Base-by-base conservation (phyloP, 768 basidiomycete genomes). In the Pleurotus citrinopileatus region DNA sequence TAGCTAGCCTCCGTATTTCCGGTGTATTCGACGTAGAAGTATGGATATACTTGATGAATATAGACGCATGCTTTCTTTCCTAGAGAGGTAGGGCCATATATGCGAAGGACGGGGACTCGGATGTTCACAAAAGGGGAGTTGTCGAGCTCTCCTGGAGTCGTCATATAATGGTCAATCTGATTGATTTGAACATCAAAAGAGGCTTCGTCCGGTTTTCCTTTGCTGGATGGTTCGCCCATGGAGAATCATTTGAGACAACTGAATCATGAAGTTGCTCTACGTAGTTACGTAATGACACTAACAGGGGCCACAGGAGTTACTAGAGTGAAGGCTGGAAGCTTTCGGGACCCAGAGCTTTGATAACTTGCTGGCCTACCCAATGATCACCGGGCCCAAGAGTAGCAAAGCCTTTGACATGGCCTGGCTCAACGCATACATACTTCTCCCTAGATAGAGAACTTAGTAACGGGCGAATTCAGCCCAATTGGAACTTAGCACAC, bases 1-100 rank as follows among this genome's bases (percentile, higher is more conserved):
- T 80, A 67, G 23, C 73, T 76, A 0, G 84, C 83, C 42, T 79
- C 78, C 64, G 95, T 67, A 26, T 78, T 78, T 1, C 83, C 89
- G 19, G 67, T 61, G 71, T 96, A 99, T 60, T 93, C 88, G 42
- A 96, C 79, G 66, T 82, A 96, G 67, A 95, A 86, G 69, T 99
- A 99, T 0, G 96, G 95, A 70, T 89, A 96, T 26, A 89, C 89
- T 73, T 94, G 92, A 66, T 97, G 95, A 36, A 98, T 74, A 73
- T 97, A 88, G 12, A 95, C 79, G 64, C 94, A 95, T 17, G 92
- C 81, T 63, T 84, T 88, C 67, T 83, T 74, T 12, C 92, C 90
- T 2, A 70, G 65, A 3, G 91, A 89, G 1, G 93, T 91, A 10
- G 84, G 72, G 12, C 96, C 97, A 67, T 84, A 98, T 45, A 99